These are phyloP conservation scores for Annulohypoxylon truncatum DNA, from an alignment of 2,329 filamentous ascomycete species.

Conservation along the genomic window DNA sequence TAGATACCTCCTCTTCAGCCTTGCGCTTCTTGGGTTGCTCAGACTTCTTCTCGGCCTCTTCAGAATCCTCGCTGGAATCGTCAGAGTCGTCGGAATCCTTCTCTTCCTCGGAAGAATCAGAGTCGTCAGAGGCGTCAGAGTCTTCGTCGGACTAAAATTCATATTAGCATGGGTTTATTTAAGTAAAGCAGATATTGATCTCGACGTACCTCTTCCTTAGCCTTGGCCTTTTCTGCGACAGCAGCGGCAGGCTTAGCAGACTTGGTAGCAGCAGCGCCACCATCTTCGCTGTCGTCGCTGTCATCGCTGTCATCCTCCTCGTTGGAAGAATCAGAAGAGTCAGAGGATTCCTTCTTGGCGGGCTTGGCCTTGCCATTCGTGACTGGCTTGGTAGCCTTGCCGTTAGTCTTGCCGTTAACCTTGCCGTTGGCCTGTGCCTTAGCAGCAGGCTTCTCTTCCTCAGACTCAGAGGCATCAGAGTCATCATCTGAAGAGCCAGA, in stretches of 20 bases:
- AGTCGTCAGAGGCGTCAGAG: constrained; percentile 48
- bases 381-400: constrained; percentile 53
- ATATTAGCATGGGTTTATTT: constrained; percentile 3
- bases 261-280: constrained; percentile 40
- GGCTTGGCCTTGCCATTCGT: constrained; percentile 49
- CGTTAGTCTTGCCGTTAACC: constrained; percentile 51
- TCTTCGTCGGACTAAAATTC: constrained; percentile 32
- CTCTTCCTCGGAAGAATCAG: constrained; percentile 44
- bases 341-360: constrained; percentile 51
- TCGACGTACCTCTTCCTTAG: constrained; percentile 46
- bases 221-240: constrained; percentile 43
- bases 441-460: constrained; percentile 49
- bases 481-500: constrained; percentile 40
- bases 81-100: constrained; percentile 52
- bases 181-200: background rate
- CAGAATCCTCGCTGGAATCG: constrained; percentile 55
- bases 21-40: constrained; percentile 73
- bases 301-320: constrained; percentile 47
- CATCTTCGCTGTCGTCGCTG: constrained; percentile 46
- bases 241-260: constrained; percentile 42
- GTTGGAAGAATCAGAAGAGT: constrained; percentile 52
- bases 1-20: constrained; percentile 63
- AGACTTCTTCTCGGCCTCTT: constrained; percentile 50
- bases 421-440: constrained; percentile 45
- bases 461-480: constrained; percentile 46